These are phyloP conservation scores for Lasiodiplodia sp. DNA, from an alignment of 2,329 filamentous ascomycete genomes.

Conservation along the genomic window DNA sequence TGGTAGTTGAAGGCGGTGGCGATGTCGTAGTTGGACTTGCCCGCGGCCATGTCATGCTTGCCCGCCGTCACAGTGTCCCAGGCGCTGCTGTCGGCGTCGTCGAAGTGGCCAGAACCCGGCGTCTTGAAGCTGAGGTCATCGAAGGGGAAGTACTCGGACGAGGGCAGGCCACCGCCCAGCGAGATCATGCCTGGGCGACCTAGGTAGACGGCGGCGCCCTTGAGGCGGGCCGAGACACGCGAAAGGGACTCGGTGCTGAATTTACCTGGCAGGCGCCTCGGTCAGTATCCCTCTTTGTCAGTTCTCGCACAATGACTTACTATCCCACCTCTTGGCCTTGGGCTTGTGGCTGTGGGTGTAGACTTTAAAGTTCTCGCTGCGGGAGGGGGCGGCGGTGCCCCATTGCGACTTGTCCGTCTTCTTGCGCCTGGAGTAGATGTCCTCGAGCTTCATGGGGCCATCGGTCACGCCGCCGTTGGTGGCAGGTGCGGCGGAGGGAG, in stretches of 20 bases:
- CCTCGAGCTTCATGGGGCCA: slow-evolving; percentile 61
- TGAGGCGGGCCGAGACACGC: slow-evolving; percentile 68
- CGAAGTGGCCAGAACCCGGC: slow-evolving; percentile 72
- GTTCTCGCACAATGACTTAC: slow-evolving; percentile 62
- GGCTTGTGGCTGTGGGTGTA: slow-evolving; percentile 70
- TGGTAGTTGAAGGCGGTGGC: slow-evolving; percentile 92
- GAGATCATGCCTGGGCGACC: slow-evolving; percentile 86
- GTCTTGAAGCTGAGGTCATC: slow-evolving; percentile 78
- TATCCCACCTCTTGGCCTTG: slow-evolving; percentile 82
- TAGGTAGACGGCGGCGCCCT: slow-evolving; percentile 80
- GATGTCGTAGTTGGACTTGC: slow-evolving; percentile 73
- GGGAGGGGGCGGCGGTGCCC: slow-evolving; percentile 79
- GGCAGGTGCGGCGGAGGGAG: slow-evolving; percentile 5
- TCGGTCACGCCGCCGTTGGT: slow-evolving; percentile 50
- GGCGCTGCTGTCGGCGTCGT: slow-evolving; percentile 69
- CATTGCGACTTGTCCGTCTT: slow-evolving; percentile 73
- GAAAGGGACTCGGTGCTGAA: slow-evolving; percentile 62
- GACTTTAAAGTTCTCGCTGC: slow-evolving; percentile 84
- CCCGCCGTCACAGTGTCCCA: slow-evolving; percentile 67
- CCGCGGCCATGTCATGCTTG: slow-evolving; percentile 81
- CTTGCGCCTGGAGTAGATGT: slow-evolving; percentile 71
- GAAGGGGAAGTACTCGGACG: slow-evolving; percentile 91
- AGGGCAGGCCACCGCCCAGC: slow-evolving; percentile 89
- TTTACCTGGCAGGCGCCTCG: background rate
- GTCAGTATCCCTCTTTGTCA: background rate